A percentile compares a stretch with the other conserved stretches of the same genome.
Conservation (phyloP, 192 early-diverging fungal species). For the Anaeromyces robustus region DNA sequence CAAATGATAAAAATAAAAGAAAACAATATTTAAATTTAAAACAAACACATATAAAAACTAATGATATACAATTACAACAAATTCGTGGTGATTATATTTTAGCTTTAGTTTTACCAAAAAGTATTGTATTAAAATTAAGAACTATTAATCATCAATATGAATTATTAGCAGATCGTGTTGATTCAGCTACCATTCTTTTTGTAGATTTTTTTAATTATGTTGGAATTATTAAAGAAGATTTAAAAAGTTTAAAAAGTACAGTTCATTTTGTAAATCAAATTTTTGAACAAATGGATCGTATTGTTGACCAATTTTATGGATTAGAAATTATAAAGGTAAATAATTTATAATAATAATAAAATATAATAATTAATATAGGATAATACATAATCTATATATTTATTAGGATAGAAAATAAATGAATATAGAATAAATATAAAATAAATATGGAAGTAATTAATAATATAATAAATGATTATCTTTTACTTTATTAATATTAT, state of each 20-base stretch:
- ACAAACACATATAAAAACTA: not conserved
- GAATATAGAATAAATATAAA: too few relatives aligned
- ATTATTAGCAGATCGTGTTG: not conserved
- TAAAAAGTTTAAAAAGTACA: not conserved
- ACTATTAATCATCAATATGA: not conserved
- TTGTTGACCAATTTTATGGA: not conserved
- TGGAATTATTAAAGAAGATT: not conserved
- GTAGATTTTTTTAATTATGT: not conserved
- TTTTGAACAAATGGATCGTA: not conserved
- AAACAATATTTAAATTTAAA: not conserved
- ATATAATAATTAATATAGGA: too few relatives aligned
- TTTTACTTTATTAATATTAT: too few relatives aligned
- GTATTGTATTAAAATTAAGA: not conserved
- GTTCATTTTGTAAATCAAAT: not conserved
- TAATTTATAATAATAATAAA: not conserved
- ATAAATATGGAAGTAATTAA: too few relatives aligned
- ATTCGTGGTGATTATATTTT: not conserved
- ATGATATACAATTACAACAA: not conserved
- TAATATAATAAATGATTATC: too few relatives aligned
- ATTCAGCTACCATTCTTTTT: not conserved
- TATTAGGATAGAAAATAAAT: too few relatives aligned
- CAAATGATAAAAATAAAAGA: not conserved
- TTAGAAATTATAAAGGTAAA: not conserved
- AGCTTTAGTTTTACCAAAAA: not conserved
- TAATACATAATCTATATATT: too few relatives aligned